These are phyloP conservation scores for Dendrobium chrysotoxum DNA, from an alignment of 106 monocot species.

Conservation along the genomic window DNA sequence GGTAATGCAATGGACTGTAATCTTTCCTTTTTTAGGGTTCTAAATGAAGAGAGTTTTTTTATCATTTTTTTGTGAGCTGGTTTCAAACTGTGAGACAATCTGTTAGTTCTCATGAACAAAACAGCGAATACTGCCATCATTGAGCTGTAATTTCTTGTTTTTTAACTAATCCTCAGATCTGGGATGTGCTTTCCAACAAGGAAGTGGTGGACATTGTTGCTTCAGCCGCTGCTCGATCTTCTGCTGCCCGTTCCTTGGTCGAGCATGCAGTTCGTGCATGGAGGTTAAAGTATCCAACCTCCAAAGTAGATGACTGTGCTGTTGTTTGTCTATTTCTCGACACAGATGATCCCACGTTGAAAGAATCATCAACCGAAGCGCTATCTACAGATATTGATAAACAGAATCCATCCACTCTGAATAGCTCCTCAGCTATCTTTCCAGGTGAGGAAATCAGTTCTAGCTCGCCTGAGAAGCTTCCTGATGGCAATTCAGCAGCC, in stretches of 20 bases:
- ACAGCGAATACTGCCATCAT: too few relatives aligned
- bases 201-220: slow-evolving; percentile 41
- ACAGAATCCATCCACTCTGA: background rate
- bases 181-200: slow-evolving; percentile 52
- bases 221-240: slow-evolving; percentile 29
- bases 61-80: background rate
- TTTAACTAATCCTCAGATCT: slow-evolving; percentile 19
- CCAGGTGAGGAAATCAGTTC: background rate
- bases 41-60: background rate
- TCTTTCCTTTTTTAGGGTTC: background rate
- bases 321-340: slow-evolving; percentile 26
- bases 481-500: background rate
- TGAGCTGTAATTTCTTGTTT: background rate
- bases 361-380: background rate
- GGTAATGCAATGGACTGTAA: slow-evolving; percentile 20
- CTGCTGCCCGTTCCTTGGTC: slow-evolving; percentile 32
- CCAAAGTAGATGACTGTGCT: slow-evolving; percentile 13
- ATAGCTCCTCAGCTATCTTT: too few relatives aligned
- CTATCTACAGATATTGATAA: background rate
- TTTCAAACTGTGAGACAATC: background rate
- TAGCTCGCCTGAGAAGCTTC: background rate
- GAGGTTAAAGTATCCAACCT: slow-evolving; percentile 13
- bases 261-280: slow-evolving; percentile 34
- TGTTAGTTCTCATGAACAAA: background rate
- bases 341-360: background rate